Base-by-base conservation (phyloP, 2,329 filamentous ascomycete species). In the Sporothrix pseudoabietina region DNA sequence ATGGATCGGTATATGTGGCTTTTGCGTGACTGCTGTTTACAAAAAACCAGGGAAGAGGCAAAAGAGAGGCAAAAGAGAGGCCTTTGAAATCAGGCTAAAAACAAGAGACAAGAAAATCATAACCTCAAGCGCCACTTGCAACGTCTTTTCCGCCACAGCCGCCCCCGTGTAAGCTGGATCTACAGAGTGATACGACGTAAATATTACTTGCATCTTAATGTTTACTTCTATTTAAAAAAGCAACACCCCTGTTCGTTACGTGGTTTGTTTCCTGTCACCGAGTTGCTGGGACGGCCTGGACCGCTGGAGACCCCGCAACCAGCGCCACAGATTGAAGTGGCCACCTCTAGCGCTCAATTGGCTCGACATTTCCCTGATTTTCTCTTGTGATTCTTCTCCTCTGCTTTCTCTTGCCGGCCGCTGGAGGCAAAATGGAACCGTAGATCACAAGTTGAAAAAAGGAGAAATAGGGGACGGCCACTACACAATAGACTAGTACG, bases 361-460 rank as follows among this genome's bases (percentile, higher is more conserved):
- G 1, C 8, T 5, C 35, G 35, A 35, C 35, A 35, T 4, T 35
- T 35, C 35, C 35, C 35, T 35, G 35, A 2, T 35, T 35, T 35
- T 35, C 35, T 35, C 35, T 35, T 35, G 35, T 35, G 35, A 35
- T 35, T 14, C 16, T 49, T 49, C 47, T 26, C 26, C 26, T 26
- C 26, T 26, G n/a, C n/a, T 26, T 26, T 26, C 26, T 26, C 26
- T 26, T 26, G 26, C 26, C 26, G 26, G 26, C 26, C 26, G 26
- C 26, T 26, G 26, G 26, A 26, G 26, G 26, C 26, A 26, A 26
- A 26, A 26, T 26, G 26, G 47, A 49, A 49, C 47, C 49, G 49
- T 54, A 54, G 49, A 54, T 54, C 49, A 54, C 49, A 22, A 54
- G 49, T 54, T 54, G 49, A 54, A 22, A 54, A 54, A 54, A 54